Evolutionary conservation across 495 filamentous ascomycete genomes (phyloP), one percentile per base, ranked within the genome.

Genomic region (Annulohypoxylon moriforme): DNA sequence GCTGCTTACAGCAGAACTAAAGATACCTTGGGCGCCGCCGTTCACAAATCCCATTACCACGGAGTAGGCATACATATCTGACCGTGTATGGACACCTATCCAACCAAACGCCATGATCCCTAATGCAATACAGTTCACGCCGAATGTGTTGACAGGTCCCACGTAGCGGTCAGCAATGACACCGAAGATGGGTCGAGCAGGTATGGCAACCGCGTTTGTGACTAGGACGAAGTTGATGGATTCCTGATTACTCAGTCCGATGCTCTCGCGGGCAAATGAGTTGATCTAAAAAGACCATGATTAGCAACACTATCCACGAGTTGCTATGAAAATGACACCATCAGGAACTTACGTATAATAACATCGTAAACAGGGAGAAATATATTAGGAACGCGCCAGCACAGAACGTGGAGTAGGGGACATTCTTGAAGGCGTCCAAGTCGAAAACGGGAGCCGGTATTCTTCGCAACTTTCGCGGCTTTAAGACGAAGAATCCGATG

Each of bases 241-340:
- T 46, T 80, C 74, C 9, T 63, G 63, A 11, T 80, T 73, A 7
- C 76, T 75, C 33, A 84, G 78, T 20, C 73, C 72, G 52, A 82
- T 73, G 42, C 77, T 72, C 55, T 82, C 78, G 29, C 77, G 76
- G 31, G 82, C 81, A 68, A 79, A 84, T 8, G 75, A 76, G 63
- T 89, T 85, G 27, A 91, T 79, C 75, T 93, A 91, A 36, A 24
- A 22, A 46, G 18, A 46, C 18, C 13, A 46, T 13, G 5, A 38
- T 53, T 18, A 56, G 56, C n/a, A 58, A 58, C 16, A 4, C 3
- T n/a, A 50, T 3, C 10, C 24, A 59, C 29, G 20, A 60, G 2
- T n/a, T 49, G 20, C 16, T 33, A 29, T 1, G 3, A 52, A 40
- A 38, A 11, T n/a, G 47, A 22, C 22, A n/a, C 2, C 2, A 3